A percentile compares a stretch with the other conserved stretches of the same genome.
Conservation (phyloP, 176 grass and related monocot genomes). For the Puccinellia tenuiflora region DNA sequence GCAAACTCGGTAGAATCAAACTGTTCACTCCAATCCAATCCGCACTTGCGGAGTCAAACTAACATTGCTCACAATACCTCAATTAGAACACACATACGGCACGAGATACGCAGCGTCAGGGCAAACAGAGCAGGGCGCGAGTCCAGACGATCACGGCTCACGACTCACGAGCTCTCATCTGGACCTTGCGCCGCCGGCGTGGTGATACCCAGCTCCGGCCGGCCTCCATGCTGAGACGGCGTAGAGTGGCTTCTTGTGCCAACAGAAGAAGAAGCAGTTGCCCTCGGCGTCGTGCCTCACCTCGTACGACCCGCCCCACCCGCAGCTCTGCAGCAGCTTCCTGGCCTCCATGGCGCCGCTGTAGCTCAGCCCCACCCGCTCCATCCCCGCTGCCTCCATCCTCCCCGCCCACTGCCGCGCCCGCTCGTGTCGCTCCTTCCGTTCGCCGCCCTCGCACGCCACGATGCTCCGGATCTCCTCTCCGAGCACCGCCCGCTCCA, state of each 20-base stretch:
- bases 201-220: background rate
- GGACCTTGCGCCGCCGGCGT: background rate
- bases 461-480: conserved; percentile 44
- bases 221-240: conserved; percentile 48
- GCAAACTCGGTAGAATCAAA: background rate
- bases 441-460: conserved; percentile 39
- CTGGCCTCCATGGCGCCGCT: conserved; percentile 45
- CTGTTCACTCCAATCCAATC: background rate
- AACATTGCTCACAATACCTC: too few species aligned
- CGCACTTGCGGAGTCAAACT: too few species aligned
- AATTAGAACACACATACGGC: background rate
- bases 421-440: conserved; percentile 41
- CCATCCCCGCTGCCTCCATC: conserved; percentile 41
- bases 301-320: conserved; percentile 32
- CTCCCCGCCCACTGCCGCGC: conserved; percentile 28
- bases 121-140: background rate
- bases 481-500: conserved; percentile 28
- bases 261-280: conserved; percentile 46
- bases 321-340: conserved; percentile 51
- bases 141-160: background rate
- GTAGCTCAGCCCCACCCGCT: conserved; percentile 40
- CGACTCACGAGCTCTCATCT: background rate
- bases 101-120: background rate
- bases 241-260: conserved; percentile 47
- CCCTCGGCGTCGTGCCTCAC: conserved; percentile 35